phyloP scores from a whole-genome alignment of 768 basidiomycete species.

The Steccherinum ochraceum region DNA sequence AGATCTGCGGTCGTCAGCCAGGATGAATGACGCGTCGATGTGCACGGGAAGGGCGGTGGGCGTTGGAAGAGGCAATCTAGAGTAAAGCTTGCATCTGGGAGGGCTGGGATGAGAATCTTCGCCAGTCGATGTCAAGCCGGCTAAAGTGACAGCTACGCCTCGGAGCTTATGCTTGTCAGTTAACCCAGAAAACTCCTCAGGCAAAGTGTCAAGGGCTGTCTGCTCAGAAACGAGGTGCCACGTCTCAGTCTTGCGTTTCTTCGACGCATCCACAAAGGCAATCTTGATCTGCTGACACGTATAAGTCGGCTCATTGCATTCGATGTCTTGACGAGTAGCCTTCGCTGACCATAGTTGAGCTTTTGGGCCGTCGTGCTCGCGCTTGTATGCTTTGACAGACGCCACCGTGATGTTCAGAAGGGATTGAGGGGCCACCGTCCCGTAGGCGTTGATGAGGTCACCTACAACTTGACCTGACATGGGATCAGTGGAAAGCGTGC shows the following conservation, averaged over 20 bases:
- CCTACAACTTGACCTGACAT: background rate
- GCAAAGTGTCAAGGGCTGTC: background rate
- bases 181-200: background rate
- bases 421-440: background rate
- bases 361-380: background rate
- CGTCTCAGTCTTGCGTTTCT: background rate
- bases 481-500: background rate
- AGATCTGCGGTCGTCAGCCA: constrained; percentile 39
- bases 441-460: background rate
- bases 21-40: constrained; percentile 38
- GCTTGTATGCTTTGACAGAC: background rate
- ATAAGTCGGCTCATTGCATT: background rate
- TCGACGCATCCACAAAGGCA: background rate
- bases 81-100: constrained; percentile 4
- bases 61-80: constrained; percentile 33
- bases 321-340: background rate
- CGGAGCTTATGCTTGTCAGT: background rate
- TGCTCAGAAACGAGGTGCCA: background rate
- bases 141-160: constrained; percentile 14
- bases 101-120: background rate
- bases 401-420: background rate
- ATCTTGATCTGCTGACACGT: background rate
- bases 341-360: background rate
- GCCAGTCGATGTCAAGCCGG: constrained; percentile 11
- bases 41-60: constrained; percentile 37